Conservation (phyloP, 768 basidiomycete species). For the Termitomyces sp. region DNA sequence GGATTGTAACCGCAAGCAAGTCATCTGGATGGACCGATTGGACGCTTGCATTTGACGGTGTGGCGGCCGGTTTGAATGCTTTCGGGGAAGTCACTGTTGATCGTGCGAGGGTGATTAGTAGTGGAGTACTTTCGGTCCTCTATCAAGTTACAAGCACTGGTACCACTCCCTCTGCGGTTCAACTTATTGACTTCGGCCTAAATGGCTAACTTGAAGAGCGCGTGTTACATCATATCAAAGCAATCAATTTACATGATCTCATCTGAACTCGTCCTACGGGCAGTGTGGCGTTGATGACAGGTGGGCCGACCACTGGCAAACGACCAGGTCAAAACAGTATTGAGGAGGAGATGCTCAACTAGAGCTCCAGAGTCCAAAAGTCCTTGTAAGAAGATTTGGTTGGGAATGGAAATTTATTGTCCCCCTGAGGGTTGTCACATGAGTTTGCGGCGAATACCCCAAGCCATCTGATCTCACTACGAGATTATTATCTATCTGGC, state of each 20-base stretch:
- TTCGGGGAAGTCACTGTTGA: slow-evolving; percentile 48
- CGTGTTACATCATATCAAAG: not conserved
- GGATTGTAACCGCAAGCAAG: slow-evolving; percentile 43
- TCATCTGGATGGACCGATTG: slow-evolving; percentile 43
- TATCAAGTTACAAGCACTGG: slow-evolving; percentile 41
- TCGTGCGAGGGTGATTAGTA: slow-evolving; percentile 33
- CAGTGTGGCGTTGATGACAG: not conserved
- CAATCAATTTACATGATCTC: not conserved
- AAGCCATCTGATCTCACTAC: no score
- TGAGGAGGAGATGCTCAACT: not conserved
- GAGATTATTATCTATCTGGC: not conserved
- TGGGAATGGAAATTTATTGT: not conserved
- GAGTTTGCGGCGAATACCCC: no score
- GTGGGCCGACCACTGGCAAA: not conserved
- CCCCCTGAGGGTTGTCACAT: not conserved
- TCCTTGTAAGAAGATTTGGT: not conserved
- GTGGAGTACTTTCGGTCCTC: slow-evolving; percentile 37
- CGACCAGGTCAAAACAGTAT: not conserved
- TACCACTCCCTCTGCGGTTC: slow-evolving; percentile 39
- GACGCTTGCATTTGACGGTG: slow-evolving; percentile 42
- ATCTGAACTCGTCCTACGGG: not conserved
- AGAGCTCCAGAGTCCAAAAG: not conserved
- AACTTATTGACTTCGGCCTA: slow-evolving; percentile 38
- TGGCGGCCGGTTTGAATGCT: slow-evolving; percentile 34
- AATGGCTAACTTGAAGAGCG: slow-evolving; percentile 23